A percentile compares a stretch with the other conserved stretches of the same genome.
Evolutionary conservation across 768 basidiomycete species (phyloP).

Genomic region (Termitomyces heimii): DNA sequence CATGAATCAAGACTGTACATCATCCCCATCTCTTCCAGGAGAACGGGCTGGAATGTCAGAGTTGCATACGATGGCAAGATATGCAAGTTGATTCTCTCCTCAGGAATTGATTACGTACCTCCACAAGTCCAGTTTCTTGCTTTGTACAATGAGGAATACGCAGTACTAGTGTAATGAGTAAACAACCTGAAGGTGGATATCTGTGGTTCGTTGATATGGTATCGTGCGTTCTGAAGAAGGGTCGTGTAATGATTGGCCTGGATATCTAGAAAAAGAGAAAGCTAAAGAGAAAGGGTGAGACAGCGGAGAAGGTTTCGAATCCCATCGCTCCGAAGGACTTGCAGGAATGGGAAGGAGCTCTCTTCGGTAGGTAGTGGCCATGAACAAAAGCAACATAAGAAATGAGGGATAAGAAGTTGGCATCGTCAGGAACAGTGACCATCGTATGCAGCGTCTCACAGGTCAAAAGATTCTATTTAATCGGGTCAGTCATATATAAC

Average conservation of each 20-base stretch:
- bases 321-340: constrained; percentile 3
- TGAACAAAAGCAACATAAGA: background rate
- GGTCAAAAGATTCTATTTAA: too few species aligned
- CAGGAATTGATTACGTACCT: constrained; percentile 13
- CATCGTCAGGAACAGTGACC: too few species aligned
- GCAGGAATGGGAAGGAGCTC: background rate
- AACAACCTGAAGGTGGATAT: constrained; percentile 41
- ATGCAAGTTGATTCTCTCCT: background rate
- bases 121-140: constrained; percentile 52
- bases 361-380: background rate
- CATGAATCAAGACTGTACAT: constrained; percentile 36
- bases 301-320: constrained; percentile 1
- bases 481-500: too few species aligned
- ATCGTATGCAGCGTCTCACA: too few species aligned
- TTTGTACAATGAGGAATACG: constrained; percentile 8
- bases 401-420: too few species aligned
- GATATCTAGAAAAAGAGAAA: background rate
- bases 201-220: constrained; percentile 30
- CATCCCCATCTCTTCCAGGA: constrained; percentile 41
- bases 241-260: constrained; percentile 9
- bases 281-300: background rate
- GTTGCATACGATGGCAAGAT: constrained; percentile 41
- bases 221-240: constrained; percentile 14
- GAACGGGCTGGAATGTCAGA: constrained; percentile 37
- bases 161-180: constrained; percentile 35